These are phyloP conservation scores for Byssothecium circinans DNA, from an alignment of 2,329 filamentous ascomycete genomes.

Conservation along the genomic window DNA sequence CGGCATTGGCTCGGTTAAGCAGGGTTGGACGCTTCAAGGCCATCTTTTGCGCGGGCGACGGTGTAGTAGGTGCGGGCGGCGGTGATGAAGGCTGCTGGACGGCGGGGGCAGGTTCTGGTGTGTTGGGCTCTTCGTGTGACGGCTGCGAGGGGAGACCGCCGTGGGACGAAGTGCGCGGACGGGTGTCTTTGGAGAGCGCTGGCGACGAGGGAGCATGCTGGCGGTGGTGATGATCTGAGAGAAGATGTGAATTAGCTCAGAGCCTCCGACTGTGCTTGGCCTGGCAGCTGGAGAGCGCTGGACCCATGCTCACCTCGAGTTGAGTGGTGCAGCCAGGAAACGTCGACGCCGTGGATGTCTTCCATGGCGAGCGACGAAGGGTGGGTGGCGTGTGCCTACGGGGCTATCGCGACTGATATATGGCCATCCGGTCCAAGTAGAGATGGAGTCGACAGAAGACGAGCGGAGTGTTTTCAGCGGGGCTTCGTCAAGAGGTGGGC, in stretches of 20 bases:
- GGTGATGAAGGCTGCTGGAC: conserved; percentile 32
- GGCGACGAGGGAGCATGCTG: conserved; percentile 39
- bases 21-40: conserved; percentile 46
- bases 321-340: conserved; percentile 87
- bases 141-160: conserved; percentile 21
- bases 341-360: conserved; percentile 78
- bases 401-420: conserved; percentile 26
- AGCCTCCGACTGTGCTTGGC: no score
- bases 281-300: conserved; percentile 24
- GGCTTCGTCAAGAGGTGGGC: conserved; percentile 21
- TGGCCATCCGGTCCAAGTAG: conserved; percentile 28
- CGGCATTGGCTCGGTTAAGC: conserved; percentile 45
- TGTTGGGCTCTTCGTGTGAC: conserved; percentile 23
- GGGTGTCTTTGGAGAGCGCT: conserved; percentile 35
- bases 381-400: conserved; percentile 11
- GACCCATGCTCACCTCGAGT: conserved; percentile 68
- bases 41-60: conserved; percentile 29
- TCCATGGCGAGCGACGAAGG: conserved; percentile 61
- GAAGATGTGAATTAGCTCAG: conserved; percentile 19
- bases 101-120: conserved; percentile 20
- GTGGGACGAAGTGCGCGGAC: neutral
- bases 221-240: conserved; percentile 40
- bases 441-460: conserved; percentile 12
- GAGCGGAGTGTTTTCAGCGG: conserved; percentile 31
- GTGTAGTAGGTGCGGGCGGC: conserved; percentile 17